A percentile compares a stretch with the other conserved stretches of the same genome.
phyloP scores from a whole-genome alignment of 1,139 yeast species.

The Kodamaea anthophila region DNA sequence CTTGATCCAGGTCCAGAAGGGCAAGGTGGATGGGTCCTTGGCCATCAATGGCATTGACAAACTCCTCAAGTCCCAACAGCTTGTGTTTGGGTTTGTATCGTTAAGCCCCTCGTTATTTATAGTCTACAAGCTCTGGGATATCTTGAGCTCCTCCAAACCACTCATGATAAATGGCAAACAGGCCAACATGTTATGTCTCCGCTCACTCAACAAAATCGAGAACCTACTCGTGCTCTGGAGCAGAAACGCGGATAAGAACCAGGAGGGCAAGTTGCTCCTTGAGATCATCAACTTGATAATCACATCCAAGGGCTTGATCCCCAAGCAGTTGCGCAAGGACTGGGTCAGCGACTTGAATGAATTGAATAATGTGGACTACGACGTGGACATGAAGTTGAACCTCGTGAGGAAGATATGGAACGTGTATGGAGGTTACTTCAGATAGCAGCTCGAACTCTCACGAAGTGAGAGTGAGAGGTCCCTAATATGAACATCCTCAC shows the following conservation, averaged over 20 bases:
- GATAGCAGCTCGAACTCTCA: too few relatives aligned
- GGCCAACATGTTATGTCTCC: conserved; percentile 39
- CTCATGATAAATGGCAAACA: conserved; percentile 35
- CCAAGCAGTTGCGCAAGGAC: conserved; percentile 38
- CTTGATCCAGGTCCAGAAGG: conserved; percentile 85
- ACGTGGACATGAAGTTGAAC: conserved; percentile 29
- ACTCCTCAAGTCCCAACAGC: conserved; percentile 80
- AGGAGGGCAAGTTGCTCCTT: conserved; percentile 49
- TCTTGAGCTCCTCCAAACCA: conserved; percentile 28
- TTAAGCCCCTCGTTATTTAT: conserved; percentile 73
- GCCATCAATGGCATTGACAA: conserved; percentile 90
- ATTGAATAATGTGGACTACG: conserved; percentile 28
- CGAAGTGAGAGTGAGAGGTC: too few relatives aligned
- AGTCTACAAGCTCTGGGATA: conserved; percentile 37
- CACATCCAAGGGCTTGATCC: conserved; percentile 43
- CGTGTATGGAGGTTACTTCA: conserved; percentile 39
- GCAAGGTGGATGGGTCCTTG: conserved; percentile 89
- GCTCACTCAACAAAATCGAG: conserved; percentile 53
- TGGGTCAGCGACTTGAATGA: conserved; percentile 57
- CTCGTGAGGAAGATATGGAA: conserved; percentile 52
- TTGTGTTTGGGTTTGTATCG: conserved; percentile 87
- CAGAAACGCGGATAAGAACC: conserved; percentile 9
- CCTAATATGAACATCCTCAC: too few relatives aligned
- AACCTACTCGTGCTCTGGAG: conserved; percentile 34
- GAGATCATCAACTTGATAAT: conserved; percentile 52